A percentile compares a stretch with the other conserved stretches of the same genome.
Evolutionary conservation across 75 land plant genomes (phyloP).

Genomic region (Larix kaempferi): DNA sequence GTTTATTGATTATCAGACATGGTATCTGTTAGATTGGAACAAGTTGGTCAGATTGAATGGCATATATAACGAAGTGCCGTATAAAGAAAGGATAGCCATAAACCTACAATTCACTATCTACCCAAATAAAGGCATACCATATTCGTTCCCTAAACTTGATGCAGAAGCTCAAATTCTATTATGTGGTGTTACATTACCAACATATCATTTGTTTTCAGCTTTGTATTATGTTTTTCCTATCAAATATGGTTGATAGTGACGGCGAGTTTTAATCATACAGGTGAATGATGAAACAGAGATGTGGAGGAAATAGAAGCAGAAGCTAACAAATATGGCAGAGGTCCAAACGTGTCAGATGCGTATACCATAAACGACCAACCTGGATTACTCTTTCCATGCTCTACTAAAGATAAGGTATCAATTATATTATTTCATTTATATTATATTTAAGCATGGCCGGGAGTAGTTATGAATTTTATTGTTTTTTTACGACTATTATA

Average conservation of each 20-base stretch:
- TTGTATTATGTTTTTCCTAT: neutral
- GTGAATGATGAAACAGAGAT: constrained; percentile 56
- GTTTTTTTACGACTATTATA: too few relatives aligned
- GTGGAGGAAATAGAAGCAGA: constrained; percentile 25
- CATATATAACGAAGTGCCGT: constrained; percentile 48
- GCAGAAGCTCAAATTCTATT: constrained; percentile 22
- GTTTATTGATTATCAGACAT: constrained; percentile 25
- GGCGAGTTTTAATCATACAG: constrained; percentile 13
- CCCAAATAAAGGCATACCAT: constrained; percentile 17
- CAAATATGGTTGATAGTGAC: too few relatives aligned
- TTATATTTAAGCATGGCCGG: too few relatives aligned
- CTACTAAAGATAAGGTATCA: constrained; percentile 31
- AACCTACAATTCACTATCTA: constrained; percentile 33
- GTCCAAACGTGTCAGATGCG: constrained; percentile 37
- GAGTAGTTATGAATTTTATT: too few relatives aligned
- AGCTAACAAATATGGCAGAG: constrained; percentile 26
- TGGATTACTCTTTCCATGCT: constrained; percentile 39
- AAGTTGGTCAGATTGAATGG: constrained; percentile 42
- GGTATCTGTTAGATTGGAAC: constrained; percentile 28
- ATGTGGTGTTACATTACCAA: constrained; percentile 8
- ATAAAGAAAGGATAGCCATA: constrained; percentile 18
- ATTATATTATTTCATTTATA: too few relatives aligned
- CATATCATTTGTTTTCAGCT: neutral
- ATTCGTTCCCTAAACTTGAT: constrained; percentile 33
- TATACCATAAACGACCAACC: constrained; percentile 48